phyloP scores from a whole-genome alignment of 2,329 filamentous ascomycete genomes.

The Dactylellina leptospora region DNA sequence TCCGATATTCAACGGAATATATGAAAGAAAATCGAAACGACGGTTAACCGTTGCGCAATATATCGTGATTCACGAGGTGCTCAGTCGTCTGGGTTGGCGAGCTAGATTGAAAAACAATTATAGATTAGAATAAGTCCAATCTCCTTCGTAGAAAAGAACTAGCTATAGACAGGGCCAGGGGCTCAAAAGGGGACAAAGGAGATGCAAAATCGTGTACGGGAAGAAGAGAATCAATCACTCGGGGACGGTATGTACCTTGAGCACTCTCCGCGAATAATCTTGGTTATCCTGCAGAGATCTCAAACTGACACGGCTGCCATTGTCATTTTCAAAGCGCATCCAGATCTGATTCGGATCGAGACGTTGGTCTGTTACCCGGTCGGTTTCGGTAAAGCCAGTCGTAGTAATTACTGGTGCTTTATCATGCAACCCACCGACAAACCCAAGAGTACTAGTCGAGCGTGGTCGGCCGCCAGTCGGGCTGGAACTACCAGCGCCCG shows the following conservation, averaged over 20 bases:
- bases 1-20: neutral
- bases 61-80: conserved; percentile 4
- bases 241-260: conserved; percentile 48
- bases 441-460: conserved; percentile 51
- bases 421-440: conserved; percentile 36
- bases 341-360: conserved; percentile 51
- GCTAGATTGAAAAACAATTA: conserved; percentile 38
- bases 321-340: conserved; percentile 51
- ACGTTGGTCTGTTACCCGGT: conserved; percentile 47
- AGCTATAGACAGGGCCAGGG: conserved; percentile 7
- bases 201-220: neutral
- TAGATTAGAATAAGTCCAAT: conserved; percentile 51
- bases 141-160: conserved; percentile 16
- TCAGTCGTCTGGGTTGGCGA: conserved; percentile 43
- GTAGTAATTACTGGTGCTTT: conserved; percentile 37
- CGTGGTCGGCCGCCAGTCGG: conserved; percentile 39
- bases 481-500: conserved; percentile 38
- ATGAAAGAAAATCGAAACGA: conserved; percentile 1
- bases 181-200: conserved; percentile 1
- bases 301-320: conserved; percentile 46
- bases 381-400: conserved; percentile 41
- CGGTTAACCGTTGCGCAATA: neutral
- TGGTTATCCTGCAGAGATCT: conserved; percentile 47
- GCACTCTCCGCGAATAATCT: conserved; percentile 51
- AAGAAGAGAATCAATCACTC: conserved; percentile 8